These are phyloP conservation scores for Beauveria rudraprayagi DNA, from an alignment of 2,329 filamentous ascomycete species.

Conservation along the genomic window DNA sequence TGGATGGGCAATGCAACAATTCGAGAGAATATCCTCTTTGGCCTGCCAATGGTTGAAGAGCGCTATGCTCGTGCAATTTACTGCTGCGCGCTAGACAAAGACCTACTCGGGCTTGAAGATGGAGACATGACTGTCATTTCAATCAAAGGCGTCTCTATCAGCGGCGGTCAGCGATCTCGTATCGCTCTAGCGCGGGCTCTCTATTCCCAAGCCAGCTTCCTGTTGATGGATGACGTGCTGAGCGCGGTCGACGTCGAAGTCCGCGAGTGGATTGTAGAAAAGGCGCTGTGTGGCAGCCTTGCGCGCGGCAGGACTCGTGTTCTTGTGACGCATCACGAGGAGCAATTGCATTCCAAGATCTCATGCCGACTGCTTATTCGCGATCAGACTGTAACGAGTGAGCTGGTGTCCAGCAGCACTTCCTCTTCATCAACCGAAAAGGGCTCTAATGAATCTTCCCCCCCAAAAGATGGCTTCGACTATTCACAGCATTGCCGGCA, in stretches of 20 bases:
- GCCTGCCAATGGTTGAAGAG: conserved; percentile 42
- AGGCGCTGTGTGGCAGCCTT: conserved; percentile 28
- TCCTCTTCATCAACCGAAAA: not conserved
- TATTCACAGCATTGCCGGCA: not conserved
- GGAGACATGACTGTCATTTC: conserved; percentile 59
- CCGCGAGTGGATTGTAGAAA: conserved; percentile 61
- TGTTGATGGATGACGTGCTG: conserved; percentile 66
- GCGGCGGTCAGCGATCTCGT: conserved; percentile 15
- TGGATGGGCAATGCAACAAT: conserved; percentile 74
- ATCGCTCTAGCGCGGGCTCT: conserved; percentile 18
- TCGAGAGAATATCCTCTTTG: conserved; percentile 64
- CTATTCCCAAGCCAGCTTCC: conserved; percentile 14
- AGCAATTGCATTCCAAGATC: not conserved
- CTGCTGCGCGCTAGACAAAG: conserved; percentile 62
- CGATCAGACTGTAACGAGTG: not conserved
- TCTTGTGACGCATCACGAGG: not conserved
- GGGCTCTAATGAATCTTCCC: not conserved
- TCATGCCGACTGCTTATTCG: not conserved
- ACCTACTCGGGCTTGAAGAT: conserved; percentile 60
- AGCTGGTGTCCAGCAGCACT: not conserved
- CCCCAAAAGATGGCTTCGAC: not conserved
- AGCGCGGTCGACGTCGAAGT: conserved; percentile 65
- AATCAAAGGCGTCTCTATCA: conserved; percentile 12
- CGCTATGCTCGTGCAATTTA: not conserved
- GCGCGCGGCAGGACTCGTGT: not conserved